Evolutionary conservation across 139 green algal species (phyloP), one percentile per base, ranked within the genome.

Genomic region (Picochlorum sp.): DNA sequence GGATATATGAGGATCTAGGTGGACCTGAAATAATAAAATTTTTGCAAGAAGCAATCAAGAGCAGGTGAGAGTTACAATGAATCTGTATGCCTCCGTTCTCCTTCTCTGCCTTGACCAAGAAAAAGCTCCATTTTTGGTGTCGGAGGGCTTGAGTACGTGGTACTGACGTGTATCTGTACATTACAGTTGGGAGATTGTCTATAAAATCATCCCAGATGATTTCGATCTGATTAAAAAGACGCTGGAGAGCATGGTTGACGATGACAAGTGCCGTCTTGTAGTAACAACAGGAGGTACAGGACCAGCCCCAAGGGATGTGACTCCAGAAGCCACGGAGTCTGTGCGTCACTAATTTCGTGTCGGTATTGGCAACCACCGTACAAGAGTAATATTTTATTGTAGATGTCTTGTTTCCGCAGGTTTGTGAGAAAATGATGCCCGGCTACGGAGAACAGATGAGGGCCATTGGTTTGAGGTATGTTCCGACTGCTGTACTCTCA

Each of bases 361-460:
- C n/a, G n/a, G n/a, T n/a, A n/a, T n/a, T n/a, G n/a, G n/a, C n/a
- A n/a, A n/a, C n/a, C n/a, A n/a, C n/a, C n/a, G 7, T 60, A 28
- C 9, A 7, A 7, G 28, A 6, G 5, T 47, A 5, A 5, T 28
- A 41, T 62, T 79, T 69, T n/a, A n/a, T n/a, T n/a, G n/a, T n/a
- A n/a, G n/a, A n/a, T n/a, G n/a, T n/a, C n/a, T n/a, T n/a, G n/a
- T n/a, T n/a, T n/a, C n/a, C n/a, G n/a, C n/a, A n/a, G n/a, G 75
- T 96, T 10, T 95, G 88, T 63, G 51, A 72, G 12, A 69, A 78
- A 7, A 88, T 95, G 81, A 86, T 96, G 79, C 89, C 89, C 1
- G 89, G 89, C 2, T 96, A 93, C 57, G 89, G 88, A 0, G 89
- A 96, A 68, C 86, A 93, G 65, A 96, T 96, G 89, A 76, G 89